Percentiles rank a stretch among this genome's conserved stretches.
Conservation (phyloP, 306 rosid species). For the Clitoria ternatea region DNA sequence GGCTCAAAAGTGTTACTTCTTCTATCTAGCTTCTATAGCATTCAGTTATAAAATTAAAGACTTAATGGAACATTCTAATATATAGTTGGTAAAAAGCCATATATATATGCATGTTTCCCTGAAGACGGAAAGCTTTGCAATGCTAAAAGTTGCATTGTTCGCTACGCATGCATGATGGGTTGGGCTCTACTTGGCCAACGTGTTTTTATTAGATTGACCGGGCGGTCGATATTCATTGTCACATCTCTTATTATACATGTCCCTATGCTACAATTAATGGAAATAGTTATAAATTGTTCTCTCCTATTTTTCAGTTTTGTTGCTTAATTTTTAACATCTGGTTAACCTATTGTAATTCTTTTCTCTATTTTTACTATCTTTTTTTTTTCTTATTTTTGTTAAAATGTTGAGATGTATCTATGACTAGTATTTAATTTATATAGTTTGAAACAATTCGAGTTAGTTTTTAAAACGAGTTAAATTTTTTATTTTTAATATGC, state of each 20-base stretch:
- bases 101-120: neutral
- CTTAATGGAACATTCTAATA: neutral
- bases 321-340: neutral
- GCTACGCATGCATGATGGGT: neutral
- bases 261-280: constrained; percentile 22
- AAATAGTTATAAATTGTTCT: constrained; percentile 9
- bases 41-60: constrained; percentile 6
- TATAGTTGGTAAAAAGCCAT: neutral
- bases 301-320: neutral
- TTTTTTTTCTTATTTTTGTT: too few relatives aligned
- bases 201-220: constrained; percentile 34
- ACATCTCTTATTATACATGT: constrained; percentile 14
- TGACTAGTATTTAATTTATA: too few relatives aligned
- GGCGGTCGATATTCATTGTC: constrained; percentile 26
- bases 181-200: constrained; percentile 17
- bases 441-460: too few relatives aligned
- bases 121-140: neutral
- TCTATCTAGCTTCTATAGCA: neutral
- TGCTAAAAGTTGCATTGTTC: constrained; percentile 4
- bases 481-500: too few relatives aligned
- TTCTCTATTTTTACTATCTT: neutral
- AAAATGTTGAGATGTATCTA: too few relatives aligned
- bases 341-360: neutral
- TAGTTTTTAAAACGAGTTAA: too few relatives aligned
- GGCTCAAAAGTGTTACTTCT: constrained; percentile 13